Base-by-base conservation (phyloP, 2,329 filamentous ascomycete species). In the Arachnopeziza araneosa region DNA sequence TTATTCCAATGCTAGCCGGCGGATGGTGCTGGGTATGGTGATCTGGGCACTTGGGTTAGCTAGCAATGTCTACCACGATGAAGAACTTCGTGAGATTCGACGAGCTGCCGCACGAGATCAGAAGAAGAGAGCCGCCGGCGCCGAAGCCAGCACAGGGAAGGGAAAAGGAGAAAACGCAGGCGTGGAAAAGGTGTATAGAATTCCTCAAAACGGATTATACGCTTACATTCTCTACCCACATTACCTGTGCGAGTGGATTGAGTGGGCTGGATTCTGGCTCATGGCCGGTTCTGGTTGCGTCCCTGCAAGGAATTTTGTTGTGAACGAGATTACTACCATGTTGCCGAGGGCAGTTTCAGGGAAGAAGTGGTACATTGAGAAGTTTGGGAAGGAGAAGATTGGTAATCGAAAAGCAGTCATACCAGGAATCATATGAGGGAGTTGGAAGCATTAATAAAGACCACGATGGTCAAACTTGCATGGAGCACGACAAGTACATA, bases 171-270 rank as follows among this genome's bases (percentile, higher is more conserved):
- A 65, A 32, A 74, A 67, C 49, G 67, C 67, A 12, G 62, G 66
- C 19, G 86, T 90, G 63, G 83, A 89, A 52, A 96, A 95, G 76
- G 84, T 96, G 63, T 98, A 98, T 73, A 85, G 90, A 76, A 83
- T 99, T 56, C 95, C 95, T 0, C 79, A 90, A 70, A 88, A 88
- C 55, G 92, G 93, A 0, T 76, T 96, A 55, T 99, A 98, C 76
- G 80, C 82, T 66, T 88, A 86, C 69, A 83, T 96, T 71, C 80
- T 98, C 61, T 96, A 88, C 74, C 92, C 95, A 66, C 95, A 99
- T 74, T 99, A 97, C 74, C 80, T 96, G n/a, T 89, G 88, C 71
- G 95, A 99, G 77, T 99, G 95, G 95, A 73, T 96, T 57, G 95
- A 99, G 79, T 99, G 95, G 95, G 74, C 83, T 2, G 95, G 95